Evolutionary conservation across 73 alveolate genomes (phyloP).

Genomic region (Tetrahymena thermophila): DNA sequence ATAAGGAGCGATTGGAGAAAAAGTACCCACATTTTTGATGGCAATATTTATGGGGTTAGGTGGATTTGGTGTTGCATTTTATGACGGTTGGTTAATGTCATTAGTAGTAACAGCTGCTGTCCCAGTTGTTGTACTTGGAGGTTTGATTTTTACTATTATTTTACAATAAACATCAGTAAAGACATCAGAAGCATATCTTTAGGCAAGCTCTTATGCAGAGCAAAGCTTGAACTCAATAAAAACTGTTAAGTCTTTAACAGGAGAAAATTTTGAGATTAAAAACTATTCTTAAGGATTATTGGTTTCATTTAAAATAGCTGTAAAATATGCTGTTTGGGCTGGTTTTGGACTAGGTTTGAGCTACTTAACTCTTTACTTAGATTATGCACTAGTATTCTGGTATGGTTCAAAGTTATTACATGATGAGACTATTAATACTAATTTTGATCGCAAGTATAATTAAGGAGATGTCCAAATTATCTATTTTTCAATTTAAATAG

Average conservation of each 20-base stretch:
- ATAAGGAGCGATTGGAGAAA: slow-evolving; percentile 70
- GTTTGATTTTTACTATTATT: slow-evolving; percentile 31
- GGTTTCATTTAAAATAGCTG: neutral
- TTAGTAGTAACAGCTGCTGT: slow-evolving; percentile 45
- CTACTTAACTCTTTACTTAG: slow-evolving; percentile 25
- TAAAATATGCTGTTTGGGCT: neutral
- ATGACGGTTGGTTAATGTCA: slow-evolving; percentile 57
- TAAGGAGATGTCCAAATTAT: slow-evolving; percentile 52
- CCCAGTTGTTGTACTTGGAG: slow-evolving; percentile 14
- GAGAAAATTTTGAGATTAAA: neutral
- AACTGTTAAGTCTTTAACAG: slow-evolving; percentile 19
- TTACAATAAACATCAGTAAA: slow-evolving; percentile 18
- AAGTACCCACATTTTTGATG: slow-evolving; percentile 49
- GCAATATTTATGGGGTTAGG: slow-evolving; percentile 48
- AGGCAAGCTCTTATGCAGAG: slow-evolving; percentile 74
- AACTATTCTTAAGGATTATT: neutral
- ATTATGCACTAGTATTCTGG: slow-evolving; percentile 32
- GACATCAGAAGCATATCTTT: slow-evolving; percentile 47
- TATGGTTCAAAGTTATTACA: slow-evolving; percentile 34
- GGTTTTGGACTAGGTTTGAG: slow-evolving; percentile 4
- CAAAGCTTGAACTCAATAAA: slow-evolving; percentile 71
- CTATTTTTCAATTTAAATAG: slow-evolving; percentile 49
- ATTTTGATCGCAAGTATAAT: slow-evolving; percentile 24
- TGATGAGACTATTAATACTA: slow-evolving; percentile 5
- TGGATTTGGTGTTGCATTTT: slow-evolving; percentile 38